Evolutionary conservation across 306 rosid species (phyloP), one percentile per base, ranked within the genome.

Genomic region (Dryas octopetala): DNA sequence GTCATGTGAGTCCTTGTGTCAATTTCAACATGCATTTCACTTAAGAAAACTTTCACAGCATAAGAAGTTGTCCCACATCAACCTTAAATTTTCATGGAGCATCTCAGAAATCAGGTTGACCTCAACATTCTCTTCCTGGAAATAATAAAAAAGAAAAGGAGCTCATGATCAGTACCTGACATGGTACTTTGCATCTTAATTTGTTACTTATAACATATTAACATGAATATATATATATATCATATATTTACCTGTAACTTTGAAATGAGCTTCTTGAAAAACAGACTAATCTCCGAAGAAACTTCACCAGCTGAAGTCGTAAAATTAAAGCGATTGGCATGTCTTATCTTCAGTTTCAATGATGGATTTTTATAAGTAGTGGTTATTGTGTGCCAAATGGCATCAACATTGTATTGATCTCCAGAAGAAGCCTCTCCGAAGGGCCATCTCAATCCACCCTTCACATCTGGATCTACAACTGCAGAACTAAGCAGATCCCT

Each of bases 381-480:
- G 7, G 79, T 19, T 38, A 55, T 68, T 46, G 73, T 74, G 75
- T 83, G 89, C 86, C 85, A 81, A 19, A 59, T 79, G 59, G 78
- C 85, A 71, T 73, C 66, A 3, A 88, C 86, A 47, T 44, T 48
- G 78, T 73, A 85, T 49, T 78, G 71, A 62, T 61, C 77, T 41
- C 86, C 80, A 48, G 74, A 79, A 75, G 60, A 17, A 9, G 82
- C 26, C 71, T 83, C 81, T 5, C 86, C 89, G 6, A 81, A 12
- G 10, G 86, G 68, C 92, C 92, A 88, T 79, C 85, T 81, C 81
- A 88, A 80, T 26, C 91, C 91, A 68, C 91, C 89, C 82, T 76
- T 85, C 75, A 83, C 89, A 62, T 81, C 62, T 32, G 76, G 16
- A 80, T 88, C 91, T 16, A 79, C 51, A 67, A 83, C 62, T 17